These are phyloP conservation scores for Fusarium pseudograminearum DNA, from an alignment of 2,329 filamentous ascomycete species.

Conservation along the genomic window DNA sequence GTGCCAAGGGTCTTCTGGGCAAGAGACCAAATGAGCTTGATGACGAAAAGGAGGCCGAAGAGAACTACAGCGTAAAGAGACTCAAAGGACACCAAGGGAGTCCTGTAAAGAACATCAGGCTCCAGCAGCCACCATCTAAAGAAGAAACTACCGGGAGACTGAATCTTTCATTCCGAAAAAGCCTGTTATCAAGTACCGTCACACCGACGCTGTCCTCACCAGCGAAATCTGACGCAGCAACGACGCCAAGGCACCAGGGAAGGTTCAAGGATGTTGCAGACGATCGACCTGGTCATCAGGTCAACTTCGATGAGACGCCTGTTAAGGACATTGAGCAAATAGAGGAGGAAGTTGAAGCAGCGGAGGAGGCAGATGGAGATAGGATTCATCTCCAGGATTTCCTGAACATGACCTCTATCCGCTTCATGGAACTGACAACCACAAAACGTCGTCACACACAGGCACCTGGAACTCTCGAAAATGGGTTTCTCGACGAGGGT, in stretches of 20 bases:
- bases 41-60: conserved; percentile 66
- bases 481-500: conserved; percentile 55
- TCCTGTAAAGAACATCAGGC: conserved; percentile 79
- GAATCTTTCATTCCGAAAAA: conserved; percentile 63
- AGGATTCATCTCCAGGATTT: conserved; percentile 91
- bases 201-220: conserved; percentile 62
- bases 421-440: conserved; percentile 98
- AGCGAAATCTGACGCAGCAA: conserved; percentile 56
- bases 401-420: conserved; percentile 93
- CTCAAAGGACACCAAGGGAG: conserved; percentile 79
- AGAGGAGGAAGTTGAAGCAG: conserved; percentile 62
- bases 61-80: conserved; percentile 73
- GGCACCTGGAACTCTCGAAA: conserved; percentile 64
- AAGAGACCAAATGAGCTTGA: conserved; percentile 81
- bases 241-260: conserved; percentile 68
- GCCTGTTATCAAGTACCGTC: conserved; percentile 60
- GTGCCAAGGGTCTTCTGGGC: conserved; percentile 77
- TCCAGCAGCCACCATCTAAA: conserved; percentile 76
- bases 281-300: conserved; percentile 59
- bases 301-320: conserved; percentile 59
- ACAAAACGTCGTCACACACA: conserved; percentile 91
- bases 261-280: conserved; percentile 67
- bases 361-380: conserved; percentile 64
- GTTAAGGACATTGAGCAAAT: conserved; percentile 57
- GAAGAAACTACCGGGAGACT: conserved; percentile 73